A percentile compares a stretch with the other conserved stretches of the same genome.
These are phyloP conservation scores for Aspergillus ibericus DNA, from an alignment of 2,329 filamentous ascomycete genomes.

Conservation along the genomic window DNA sequence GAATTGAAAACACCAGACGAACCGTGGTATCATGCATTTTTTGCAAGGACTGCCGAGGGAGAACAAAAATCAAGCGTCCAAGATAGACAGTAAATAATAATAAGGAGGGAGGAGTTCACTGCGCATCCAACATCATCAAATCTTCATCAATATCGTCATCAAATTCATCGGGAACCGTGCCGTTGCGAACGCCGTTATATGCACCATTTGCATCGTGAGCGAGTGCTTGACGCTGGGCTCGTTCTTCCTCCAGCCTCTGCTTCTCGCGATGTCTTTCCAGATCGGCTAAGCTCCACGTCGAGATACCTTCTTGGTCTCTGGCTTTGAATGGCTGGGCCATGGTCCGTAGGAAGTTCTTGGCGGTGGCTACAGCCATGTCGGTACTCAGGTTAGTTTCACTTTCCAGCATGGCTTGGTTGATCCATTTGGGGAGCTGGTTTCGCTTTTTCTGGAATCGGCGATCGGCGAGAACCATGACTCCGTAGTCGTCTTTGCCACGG, in stretches of 20 bases:
- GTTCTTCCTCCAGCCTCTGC: constrained; percentile 69
- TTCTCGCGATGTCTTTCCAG: constrained; percentile 68
- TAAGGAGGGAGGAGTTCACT: constrained; percentile 21
- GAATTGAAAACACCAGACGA: constrained; percentile 22
- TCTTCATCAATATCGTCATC: constrained; percentile 47
- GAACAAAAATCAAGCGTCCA: constrained; percentile 9
- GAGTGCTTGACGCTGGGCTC: constrained; percentile 58
- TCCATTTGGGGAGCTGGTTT: constrained; percentile 92
- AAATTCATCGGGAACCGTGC: constrained; percentile 35
- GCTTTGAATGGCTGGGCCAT: constrained; percentile 90
- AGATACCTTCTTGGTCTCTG: constrained; percentile 86
- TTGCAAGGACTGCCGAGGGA: constrained; percentile 20
- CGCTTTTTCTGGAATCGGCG: constrained; percentile 91
- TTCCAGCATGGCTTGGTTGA: constrained; percentile 81
- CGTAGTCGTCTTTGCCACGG: constrained; percentile 96
- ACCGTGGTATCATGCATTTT: constrained; percentile 26
- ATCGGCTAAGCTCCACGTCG: constrained; percentile 83
- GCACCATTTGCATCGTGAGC: constrained; percentile 26
- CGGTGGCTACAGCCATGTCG: constrained; percentile 87
- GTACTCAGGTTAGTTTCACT: constrained; percentile 88
- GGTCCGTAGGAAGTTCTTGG: constrained; percentile 81
- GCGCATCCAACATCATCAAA: constrained; percentile 42
- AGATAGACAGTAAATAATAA: constrained; percentile 6
- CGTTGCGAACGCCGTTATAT: constrained; percentile 20
- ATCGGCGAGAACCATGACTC: constrained; percentile 98